Evolutionary conservation across 192 early-diverging fungal genomes (phyloP).

Genomic region (Backusella australiensis): DNA sequence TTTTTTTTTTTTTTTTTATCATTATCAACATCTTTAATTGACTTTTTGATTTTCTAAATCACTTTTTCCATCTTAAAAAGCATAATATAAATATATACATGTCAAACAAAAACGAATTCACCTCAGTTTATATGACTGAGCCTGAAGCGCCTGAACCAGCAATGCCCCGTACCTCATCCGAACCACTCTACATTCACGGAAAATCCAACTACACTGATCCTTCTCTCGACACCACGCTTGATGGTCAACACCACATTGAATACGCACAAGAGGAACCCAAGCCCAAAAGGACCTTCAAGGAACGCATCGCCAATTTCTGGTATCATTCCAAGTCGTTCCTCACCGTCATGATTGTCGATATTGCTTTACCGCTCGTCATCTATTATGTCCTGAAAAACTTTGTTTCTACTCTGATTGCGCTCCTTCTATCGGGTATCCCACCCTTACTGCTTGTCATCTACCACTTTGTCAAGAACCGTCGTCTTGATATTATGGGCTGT

Average conservation of each 20-base stretch:
- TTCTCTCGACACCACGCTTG: neutral
- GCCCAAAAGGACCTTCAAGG: neutral
- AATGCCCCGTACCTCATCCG: neutral
- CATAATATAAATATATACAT: neutral
- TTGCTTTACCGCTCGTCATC: slow-evolving; percentile 25
- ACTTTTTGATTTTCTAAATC: neutral
- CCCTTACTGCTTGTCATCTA: slow-evolving; percentile 29
- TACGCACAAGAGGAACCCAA: neutral
- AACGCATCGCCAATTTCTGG: neutral
- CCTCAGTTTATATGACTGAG: neutral
- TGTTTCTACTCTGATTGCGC: slow-evolving; percentile 23
- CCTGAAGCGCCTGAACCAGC: neutral
- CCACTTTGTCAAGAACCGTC: slow-evolving; percentile 23
- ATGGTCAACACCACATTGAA: neutral
- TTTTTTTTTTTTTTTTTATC: too few species aligned
- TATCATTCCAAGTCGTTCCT: neutral
- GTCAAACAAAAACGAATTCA: neutral
- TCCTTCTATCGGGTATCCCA: slow-evolving; percentile 42
- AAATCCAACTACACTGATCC: neutral
- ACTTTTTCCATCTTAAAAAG: neutral
- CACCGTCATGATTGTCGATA: slow-evolving; percentile 18
- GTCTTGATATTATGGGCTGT: slow-evolving; percentile 34
- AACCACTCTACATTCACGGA: neutral
- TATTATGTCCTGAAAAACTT: slow-evolving; percentile 34
- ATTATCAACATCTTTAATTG: neutral